Base-by-base conservation (phyloP, 495 filamentous ascomycete genomes). In the Staphylotrichum tortipilum region DNA sequence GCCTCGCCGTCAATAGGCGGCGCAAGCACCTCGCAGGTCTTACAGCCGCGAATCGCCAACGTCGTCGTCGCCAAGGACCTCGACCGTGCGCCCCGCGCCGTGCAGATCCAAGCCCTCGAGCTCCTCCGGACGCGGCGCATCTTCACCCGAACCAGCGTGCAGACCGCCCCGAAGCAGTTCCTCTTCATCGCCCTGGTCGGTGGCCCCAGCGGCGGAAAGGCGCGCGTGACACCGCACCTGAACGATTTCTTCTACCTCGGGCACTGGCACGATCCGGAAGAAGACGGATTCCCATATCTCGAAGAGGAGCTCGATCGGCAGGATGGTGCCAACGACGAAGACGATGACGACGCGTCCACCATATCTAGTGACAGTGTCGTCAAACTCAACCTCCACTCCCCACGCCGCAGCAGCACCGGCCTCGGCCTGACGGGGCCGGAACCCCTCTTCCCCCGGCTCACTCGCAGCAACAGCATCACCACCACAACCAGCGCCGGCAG, bases 21-120 rank as follows among this genome's bases (percentile, higher is more conserved):
- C 15, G n/a, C 5, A 30, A 41, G 43, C 28, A 37, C 23, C 26
- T 43, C 44, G 9, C 46, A 43, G 6, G 7, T 11, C n/a, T 14
- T 28, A 17, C 56, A 59, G n/a, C 58, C 62, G 0, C 71, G 71
- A 28, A 82, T 94, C 42, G 82, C 86, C 39, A 88, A 94, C 66
- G 75, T 95, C 11, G 70, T 95, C 19, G 82, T 98, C 40, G 82
- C 85, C 5, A 83, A 81, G 54, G 79, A 95, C 57, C 79, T 98
- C 40, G 78, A 94, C 61, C 62, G 72, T 34, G 85, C 84, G 2
- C 71, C 72, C 23, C 68, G 78, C 19, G 75, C 80, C 35, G 75
- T 96, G n/a, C 92, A 98, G 67, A 81, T 89, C 31, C 88, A 95
- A 59, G 82, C 79, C 23, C 76, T 98, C 23, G 91, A 95, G 77